Percentiles rank a stretch among this genome's conserved stretches.
Evolutionary conservation across 345 rosid genomes (phyloP).

Genomic region (Zanthoxylum bungeanum): DNA sequence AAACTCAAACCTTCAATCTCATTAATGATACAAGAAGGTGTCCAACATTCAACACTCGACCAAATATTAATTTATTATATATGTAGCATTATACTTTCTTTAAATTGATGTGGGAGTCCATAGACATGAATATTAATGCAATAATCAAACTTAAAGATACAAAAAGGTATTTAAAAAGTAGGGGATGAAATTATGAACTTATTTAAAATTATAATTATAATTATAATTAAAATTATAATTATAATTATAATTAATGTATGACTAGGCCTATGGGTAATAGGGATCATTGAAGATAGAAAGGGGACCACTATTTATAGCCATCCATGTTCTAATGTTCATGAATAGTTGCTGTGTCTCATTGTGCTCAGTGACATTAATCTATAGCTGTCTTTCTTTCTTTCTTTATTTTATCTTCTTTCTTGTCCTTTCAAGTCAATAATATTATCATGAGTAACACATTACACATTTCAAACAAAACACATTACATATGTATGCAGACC

Average conservation of each 20-base stretch:
- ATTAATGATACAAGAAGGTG: too few relatives aligned
- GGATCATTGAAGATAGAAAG: conserved; percentile 12
- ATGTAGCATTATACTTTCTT: too few relatives aligned
- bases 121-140: not conserved
- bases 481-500: too few relatives aligned
- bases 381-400: not conserved
- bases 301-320: conserved; percentile 22
- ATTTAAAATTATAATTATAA: not conserved
- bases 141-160: too few relatives aligned
- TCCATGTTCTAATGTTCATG: conserved; percentile 26
- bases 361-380: not conserved
- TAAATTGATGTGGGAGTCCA: not conserved
- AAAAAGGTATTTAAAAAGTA: too few relatives aligned
- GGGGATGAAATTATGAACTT: too few relatives aligned
- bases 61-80: too few relatives aligned
- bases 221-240: not conserved
- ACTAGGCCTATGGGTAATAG: too few relatives aligned
- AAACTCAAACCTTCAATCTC: too few relatives aligned
- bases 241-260: not conserved
- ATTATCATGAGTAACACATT: conserved; percentile 2
- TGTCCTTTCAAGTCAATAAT: not conserved
- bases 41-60: too few relatives aligned
- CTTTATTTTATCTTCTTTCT: not conserved
- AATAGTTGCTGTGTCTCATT: not conserved
- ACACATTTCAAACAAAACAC: too few relatives aligned